phyloP scores from a whole-genome alignment of 345 rosid species.

The Mallotus nudiflorus region DNA sequence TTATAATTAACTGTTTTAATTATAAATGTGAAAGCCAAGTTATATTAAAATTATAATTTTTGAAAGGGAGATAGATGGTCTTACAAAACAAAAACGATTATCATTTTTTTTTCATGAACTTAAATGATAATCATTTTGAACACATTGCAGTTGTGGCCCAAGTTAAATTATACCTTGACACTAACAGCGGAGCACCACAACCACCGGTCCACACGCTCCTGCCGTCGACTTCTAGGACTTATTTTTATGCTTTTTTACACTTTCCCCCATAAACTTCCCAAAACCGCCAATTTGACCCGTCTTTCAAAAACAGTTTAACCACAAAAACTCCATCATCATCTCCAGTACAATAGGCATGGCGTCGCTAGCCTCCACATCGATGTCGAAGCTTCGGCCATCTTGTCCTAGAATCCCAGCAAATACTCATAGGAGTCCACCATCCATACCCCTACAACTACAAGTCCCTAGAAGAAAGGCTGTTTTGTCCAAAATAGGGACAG shows the following conservation, averaged over 20 bases:
- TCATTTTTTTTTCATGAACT: too few relatives aligned
- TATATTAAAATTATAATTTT: too few relatives aligned
- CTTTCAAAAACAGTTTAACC: background rate
- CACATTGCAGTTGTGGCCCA: too few relatives aligned
- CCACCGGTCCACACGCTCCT: background rate
- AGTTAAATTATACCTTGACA: too few relatives aligned
- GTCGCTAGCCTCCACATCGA: slow-evolving; percentile 20
- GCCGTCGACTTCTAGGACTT: background rate
- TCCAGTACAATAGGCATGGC: slow-evolving; percentile 24
- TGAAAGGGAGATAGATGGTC: too few relatives aligned
- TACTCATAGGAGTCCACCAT: slow-evolving; percentile 10
- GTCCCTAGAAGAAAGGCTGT: slow-evolving; percentile 6
- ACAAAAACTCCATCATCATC: background rate
- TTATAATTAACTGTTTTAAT: too few relatives aligned
- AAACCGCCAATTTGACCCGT: background rate
- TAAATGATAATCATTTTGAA: too few relatives aligned
- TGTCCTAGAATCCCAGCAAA: slow-evolving; percentile 17
- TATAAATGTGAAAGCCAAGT: too few relatives aligned
- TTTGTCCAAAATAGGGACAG: slow-evolving; percentile 20
- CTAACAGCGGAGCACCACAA: too few relatives aligned
- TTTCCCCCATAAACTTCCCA: slow-evolving; percentile 1
- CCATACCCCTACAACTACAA: slow-evolving; percentile 11
- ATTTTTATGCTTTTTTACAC: background rate
- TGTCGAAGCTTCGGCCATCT: slow-evolving; percentile 23
- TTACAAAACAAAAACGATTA: too few relatives aligned